Evolutionary conservation across 768 basidiomycete genomes (phyloP), one percentile per base, ranked within the genome.

Genomic region (Pleurotus sapidus): DNA sequence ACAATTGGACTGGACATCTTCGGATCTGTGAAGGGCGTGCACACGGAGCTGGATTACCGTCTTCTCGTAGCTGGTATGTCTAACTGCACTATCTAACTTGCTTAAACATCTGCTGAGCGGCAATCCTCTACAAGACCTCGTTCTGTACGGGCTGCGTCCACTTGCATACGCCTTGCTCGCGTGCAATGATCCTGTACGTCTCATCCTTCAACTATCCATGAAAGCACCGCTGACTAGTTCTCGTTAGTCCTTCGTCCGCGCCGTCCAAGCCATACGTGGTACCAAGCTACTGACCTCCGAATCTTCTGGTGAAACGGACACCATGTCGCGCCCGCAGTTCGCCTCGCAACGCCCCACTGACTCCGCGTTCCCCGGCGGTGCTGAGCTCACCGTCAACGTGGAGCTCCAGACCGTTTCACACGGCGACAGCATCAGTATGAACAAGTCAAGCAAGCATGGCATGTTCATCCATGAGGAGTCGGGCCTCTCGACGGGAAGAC

Each of bases 1-100:
- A 63, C 63, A 7, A 58, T 60, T 18, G 59, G 60, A 9, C 46
- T 67, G 7, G 67, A 67, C 54, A 58, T 68, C 50, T 30, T 62
- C 50, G 34, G 57, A 37, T 60, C 62, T 37, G 59, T 67, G 3
- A 38, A 51, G 8, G 59, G 59, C 20, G 38, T 63, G 3, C 55
- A 63, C 42, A 57, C 57, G 1, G 45, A 65, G 43, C 40, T 59
- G 54, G 57, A 64, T 30, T 67, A 56, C 43, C 43, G 57, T 4
- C 51, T 66, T 8, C 55, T 64, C n/a, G 57, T 66, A 1, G 51
- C 64, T 11, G 62, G 63, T 64, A 55, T 1, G 57, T 30, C 15
- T 15, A 4, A 9, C 8, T 30, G 0, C 27, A 2, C 11, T 9
- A 3, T 9, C 7, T 30, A 6, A 4, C 17, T 18, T 12, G 5